These are phyloP conservation scores for Daedaleopsis sinensis DNA, from an alignment of 768 basidiomycete genomes.

Conservation along the genomic window DNA sequence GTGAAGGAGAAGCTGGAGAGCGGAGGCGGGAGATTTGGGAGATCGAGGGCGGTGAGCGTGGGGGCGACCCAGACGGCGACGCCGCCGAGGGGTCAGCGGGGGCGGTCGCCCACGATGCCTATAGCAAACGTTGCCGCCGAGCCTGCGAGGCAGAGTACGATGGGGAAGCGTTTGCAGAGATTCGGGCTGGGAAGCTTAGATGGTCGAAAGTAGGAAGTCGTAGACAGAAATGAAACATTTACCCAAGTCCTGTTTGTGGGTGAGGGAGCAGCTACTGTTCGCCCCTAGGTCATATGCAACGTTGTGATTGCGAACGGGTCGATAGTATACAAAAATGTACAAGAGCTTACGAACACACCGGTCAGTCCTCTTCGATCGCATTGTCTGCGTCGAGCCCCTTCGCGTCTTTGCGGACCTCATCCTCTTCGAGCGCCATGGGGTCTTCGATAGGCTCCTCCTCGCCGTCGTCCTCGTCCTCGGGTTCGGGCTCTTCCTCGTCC, in stretches of 20 bases:
- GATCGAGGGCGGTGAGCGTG: not conserved
- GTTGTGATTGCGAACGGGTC: not conserved
- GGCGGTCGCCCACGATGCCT: not conserved
- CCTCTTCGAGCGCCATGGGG: conserved; percentile 46
- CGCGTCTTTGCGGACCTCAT: conserved; percentile 44
- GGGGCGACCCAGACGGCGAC: too few species aligned
- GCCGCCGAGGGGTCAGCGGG: not conserved
- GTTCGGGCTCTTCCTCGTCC: conserved; percentile 35
- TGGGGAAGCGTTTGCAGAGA: conserved; percentile 16
- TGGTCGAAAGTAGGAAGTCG: not conserved
- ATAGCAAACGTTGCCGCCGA: too few species aligned
- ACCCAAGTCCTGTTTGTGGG: too few species aligned
- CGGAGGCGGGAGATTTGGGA: not conserved
- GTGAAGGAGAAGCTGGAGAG: not conserved
- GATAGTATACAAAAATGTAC: not conserved
- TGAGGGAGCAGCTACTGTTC: too few species aligned
- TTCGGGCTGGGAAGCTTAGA: not conserved
- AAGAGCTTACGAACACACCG: not conserved
- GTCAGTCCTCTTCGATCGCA: conserved; percentile 13
- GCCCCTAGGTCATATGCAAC: too few species aligned
- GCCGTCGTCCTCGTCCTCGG: conserved; percentile 38
- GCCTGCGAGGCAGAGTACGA: conserved; percentile 11
- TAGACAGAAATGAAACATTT: too few species aligned
- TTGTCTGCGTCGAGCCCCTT: conserved; percentile 32
- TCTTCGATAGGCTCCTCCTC: conserved; percentile 45